Conservation (phyloP, 225 moss, liverwort and hornwort species). For the Marchantia polymorpha region DNA sequence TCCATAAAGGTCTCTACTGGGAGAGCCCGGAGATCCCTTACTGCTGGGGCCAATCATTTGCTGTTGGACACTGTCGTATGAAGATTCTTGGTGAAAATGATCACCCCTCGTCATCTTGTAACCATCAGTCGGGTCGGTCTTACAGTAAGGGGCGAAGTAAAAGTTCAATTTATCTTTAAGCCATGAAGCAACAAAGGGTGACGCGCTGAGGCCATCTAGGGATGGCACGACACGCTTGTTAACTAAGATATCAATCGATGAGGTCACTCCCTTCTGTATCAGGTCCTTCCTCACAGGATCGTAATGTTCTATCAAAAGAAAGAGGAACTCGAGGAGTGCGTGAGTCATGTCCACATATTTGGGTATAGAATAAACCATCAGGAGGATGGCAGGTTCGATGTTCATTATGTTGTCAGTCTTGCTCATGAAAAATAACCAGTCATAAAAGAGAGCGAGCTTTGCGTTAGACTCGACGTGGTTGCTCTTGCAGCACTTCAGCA, state of each 20-base stretch:
- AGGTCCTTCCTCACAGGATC: conserved; percentile 79
- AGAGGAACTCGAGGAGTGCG: conserved; percentile 87
- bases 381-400: conserved; percentile 90
- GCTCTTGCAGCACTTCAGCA: conserved; percentile 94
- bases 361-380: conserved; percentile 97
- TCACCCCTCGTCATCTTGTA: conserved; percentile 64
- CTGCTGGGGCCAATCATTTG: conserved; percentile 30
- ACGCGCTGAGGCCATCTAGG: conserved; percentile 73
- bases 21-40: conserved; percentile 23
- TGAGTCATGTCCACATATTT: conserved; percentile 98
- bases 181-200: conserved; percentile 54
- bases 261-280: conserved; percentile 89
- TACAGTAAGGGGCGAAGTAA: conserved; percentile 78
- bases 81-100: conserved; percentile 51
- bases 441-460: conserved; percentile 91
- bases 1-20: conserved; percentile 24
- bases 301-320: conserved; percentile 89
- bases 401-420: conserved; percentile 98
- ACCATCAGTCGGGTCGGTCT: conserved; percentile 59
- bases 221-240: conserved; percentile 96
- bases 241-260: conserved; percentile 85
- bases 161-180: conserved; percentile 77
- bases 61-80: conserved; percentile 33
- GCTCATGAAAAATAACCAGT: conserved; percentile 93
- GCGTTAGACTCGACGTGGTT: conserved; percentile 98